phyloP scores from a whole-genome alignment of 2,329 filamentous ascomycete genomes.

The Stachybotrys chartarum region DNA sequence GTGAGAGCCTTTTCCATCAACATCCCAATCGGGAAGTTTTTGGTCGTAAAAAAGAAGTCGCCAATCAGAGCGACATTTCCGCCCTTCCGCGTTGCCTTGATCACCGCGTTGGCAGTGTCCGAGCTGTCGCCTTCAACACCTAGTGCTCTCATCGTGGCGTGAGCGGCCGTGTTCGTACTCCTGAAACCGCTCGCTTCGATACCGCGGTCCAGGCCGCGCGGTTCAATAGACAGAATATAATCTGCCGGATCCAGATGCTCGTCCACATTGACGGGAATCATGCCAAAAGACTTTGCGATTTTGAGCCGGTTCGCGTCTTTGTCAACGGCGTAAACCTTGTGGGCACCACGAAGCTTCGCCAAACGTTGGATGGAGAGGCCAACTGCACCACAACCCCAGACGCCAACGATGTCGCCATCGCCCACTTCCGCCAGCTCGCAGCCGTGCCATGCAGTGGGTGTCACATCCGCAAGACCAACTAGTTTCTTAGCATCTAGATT shows the following conservation, averaged over 20 bases:
- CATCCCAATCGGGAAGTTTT: not conserved
- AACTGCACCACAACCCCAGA: not conserved
- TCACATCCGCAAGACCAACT: conserved; percentile 1
- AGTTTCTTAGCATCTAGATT: not conserved
- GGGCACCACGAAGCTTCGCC: not conserved
- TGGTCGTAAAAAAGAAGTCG: not conserved
- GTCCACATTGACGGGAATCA: not conserved
- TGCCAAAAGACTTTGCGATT: not conserved
- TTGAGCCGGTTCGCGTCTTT: not conserved
- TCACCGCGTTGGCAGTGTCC: not conserved
- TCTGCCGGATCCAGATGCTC: not conserved
- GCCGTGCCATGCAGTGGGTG: not conserved
- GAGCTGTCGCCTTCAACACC: not conserved
- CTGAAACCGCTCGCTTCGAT: not conserved
- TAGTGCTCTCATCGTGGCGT: not conserved
- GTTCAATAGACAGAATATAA: not conserved
- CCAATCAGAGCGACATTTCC: not conserved
- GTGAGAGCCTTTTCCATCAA: not conserved
- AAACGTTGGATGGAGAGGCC: not conserved
- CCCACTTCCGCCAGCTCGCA: not conserved
- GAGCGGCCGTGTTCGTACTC: not conserved
- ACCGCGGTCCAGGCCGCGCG: not conserved
- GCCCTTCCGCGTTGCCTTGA: not conserved
- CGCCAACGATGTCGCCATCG: not conserved
- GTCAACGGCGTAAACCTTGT: not conserved